Evolutionary conservation across 2,329 filamentous ascomycete genomes (phyloP), one percentile per base, ranked within the genome.

Genomic region (Diaporthe citriasiana): DNA sequence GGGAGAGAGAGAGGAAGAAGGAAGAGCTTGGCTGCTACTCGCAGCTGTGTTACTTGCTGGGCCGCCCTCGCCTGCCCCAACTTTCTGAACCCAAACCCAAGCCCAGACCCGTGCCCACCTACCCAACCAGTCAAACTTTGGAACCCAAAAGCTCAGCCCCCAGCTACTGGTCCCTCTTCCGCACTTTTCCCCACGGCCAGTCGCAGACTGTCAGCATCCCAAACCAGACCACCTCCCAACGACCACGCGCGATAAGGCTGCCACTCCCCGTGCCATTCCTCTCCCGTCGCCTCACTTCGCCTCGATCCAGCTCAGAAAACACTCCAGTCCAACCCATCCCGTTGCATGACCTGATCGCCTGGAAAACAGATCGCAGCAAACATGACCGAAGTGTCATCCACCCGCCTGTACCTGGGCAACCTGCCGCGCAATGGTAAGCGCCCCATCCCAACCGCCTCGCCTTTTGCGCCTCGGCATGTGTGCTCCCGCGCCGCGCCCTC

Each of bases 391-490:
- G 96, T 98, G 79, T 98, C 95, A 77, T 93, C 94, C 79, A 98
- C 96, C 82, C 92, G 97, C 87, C 94, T 98, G 79, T 99, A 98
- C 88, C 89, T 98, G 87, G 96, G 96, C 86, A 98, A 98, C 87
- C 93, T 99, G 84, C 96, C 97, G 85, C 94, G 95, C 85, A 95
- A 94, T 89, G 95, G 95, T 98, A 92, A 87, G 93, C 85, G 79
- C 74, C 47, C 71, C 60, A 35, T 22, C 40, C 40, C 71, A 50
- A 57, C 72, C 60, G 69, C 74, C 73, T 66, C n/a, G 22, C 53
- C 17, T 51, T 59, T 63, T 47, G 70, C 47, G 59, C 51, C 69
- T 63, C 69, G 66, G 59, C 19, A 40, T 40, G 69, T 72, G 69
- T 59, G 71, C 59, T 19, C 42, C 45, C 63, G 68, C 73, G 50